Base-by-base conservation (phyloP, 2,329 filamentous ascomycete species). In the Zymoseptoria pseudotritici region DNA sequence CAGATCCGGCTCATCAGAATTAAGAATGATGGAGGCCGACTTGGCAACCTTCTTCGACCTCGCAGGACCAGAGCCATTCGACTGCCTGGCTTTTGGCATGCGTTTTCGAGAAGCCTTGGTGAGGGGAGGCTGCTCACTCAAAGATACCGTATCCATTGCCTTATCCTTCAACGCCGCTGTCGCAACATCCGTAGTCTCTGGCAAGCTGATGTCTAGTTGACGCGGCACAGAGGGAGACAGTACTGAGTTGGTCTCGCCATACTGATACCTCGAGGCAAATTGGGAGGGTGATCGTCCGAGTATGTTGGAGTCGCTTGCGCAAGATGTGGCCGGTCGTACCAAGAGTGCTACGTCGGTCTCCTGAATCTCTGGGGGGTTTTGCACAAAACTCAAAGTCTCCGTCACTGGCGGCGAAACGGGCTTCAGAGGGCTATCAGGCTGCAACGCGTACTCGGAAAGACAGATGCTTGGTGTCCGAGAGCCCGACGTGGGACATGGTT, bases 1-100 rank as follows among this genome's bases (percentile, higher is more conserved):
- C 46, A 58, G 59, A 6, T 62, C 61, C 22, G 63, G 56, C 50
- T 71, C 69, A 51, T 71, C 69, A 2, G 69, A 70, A 51, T 71
- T 67, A 24, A 71, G 52, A 8, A 71, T 65, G 50, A 69, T 65
- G 6, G 65, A 65, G 31, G 62, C 68, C 3, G 69, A 71, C 56
- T 70, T 71, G 10, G 61, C 56, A 8, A 64, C 55, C 62, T 66
- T 68, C 29, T 61, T 58, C 7, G 67, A 22, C 54, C 62, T 65
- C 13, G 54, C 49, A 2, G 31, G 24, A 13, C 50, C 53, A 6
- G 36, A 46, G 6, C 7, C 26, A 20, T 11, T 55, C 31, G 17
- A 19, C 19, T 13, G 49, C 46, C 42, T 61, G 13, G 36, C 13
- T 46, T 46, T 63, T 11, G 56, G 53, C 10, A 54, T 36, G 50